These are phyloP conservation scores for Mortierella sp. DNA, from an alignment of 371 early-diverging fungal species.

Conservation along the genomic window DNA sequence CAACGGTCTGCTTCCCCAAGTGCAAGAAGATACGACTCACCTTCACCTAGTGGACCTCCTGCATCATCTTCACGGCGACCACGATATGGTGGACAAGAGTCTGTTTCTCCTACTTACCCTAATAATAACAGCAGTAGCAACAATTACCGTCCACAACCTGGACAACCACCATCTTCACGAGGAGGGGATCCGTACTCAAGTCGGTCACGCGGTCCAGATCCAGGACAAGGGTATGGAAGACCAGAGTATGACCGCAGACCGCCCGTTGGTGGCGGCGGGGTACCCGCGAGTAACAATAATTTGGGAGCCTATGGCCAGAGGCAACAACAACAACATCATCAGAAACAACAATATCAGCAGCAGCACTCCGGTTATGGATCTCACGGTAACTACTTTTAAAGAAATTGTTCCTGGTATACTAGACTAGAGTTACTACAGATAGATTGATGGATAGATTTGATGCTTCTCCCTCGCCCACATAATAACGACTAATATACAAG, in stretches of 20 bases:
- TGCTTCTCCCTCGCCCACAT: too few relatives aligned
- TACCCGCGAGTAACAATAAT: slow-evolving; percentile 6
- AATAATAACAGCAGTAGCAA: slow-evolving; percentile 15
- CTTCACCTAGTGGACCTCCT: slow-evolving; percentile 19
- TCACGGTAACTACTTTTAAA: slow-evolving; percentile 20
- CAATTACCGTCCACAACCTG: slow-evolving; percentile 13
- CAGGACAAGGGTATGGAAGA: slow-evolving; percentile 26
- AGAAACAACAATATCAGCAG: slow-evolving; percentile 4
- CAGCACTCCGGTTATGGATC: not conserved
- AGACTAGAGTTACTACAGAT: not conserved
- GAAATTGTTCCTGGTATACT: not conserved
- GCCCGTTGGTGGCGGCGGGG: slow-evolving; percentile 4
- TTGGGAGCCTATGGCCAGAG: slow-evolving; percentile 41
- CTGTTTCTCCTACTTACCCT: slow-evolving; percentile 19
- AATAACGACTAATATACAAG: too few relatives aligned
- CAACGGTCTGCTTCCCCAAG: slow-evolving; percentile 31
- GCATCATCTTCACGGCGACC: not conserved
- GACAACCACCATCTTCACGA: slow-evolving; percentile 7
- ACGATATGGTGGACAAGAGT: slow-evolving; percentile 20
- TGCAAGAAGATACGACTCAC: slow-evolving; percentile 39
- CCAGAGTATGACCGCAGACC: slow-evolving; percentile 43
- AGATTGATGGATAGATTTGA: too few relatives aligned
- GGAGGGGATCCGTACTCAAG: slow-evolving; percentile 8
- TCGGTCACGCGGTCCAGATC: slow-evolving; percentile 20
- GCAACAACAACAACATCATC: slow-evolving; percentile 29